Percentiles rank a stretch among this genome's conserved stretches.
Evolutionary conservation across 495 filamentous ascomycete species (phyloP).

Genomic region (Tetracladium setigerum): DNA sequence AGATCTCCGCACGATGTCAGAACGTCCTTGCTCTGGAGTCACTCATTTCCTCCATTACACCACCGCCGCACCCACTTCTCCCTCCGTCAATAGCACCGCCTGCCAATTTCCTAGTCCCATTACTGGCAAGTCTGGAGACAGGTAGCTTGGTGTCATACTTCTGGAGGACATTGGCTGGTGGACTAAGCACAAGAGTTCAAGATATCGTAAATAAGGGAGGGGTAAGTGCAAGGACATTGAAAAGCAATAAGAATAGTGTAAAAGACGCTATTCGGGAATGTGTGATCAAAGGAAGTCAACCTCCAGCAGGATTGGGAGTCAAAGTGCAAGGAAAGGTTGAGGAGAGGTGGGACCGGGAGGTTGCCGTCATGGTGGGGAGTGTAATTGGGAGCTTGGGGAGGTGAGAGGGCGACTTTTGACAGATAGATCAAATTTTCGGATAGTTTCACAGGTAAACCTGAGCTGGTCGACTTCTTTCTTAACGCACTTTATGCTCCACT

Average conservation of each 20-base stretch:
- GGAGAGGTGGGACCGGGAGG: conserved; percentile 76
- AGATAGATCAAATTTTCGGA: no score
- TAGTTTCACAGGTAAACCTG: no score
- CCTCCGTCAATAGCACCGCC: conserved; percentile 21
- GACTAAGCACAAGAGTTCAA: conserved; percentile 66
- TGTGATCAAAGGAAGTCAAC: conserved; percentile 64
- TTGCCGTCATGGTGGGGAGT: conserved; percentile 88
- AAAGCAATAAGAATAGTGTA: conserved; percentile 65
- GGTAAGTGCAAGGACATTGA: conserved; percentile 71
- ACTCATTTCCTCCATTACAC: conserved; percentile 59
- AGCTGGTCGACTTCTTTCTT: no score
- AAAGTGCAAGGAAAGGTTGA: conserved; percentile 32
- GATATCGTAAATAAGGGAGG: conserved; percentile 79
- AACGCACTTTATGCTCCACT: no score
- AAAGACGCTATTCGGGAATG: conserved; percentile 73
- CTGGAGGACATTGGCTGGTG: conserved; percentile 79
- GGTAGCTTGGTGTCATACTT: conserved; percentile 82
- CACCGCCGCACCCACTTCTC: conserved; percentile 58
- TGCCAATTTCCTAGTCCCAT: conserved; percentile 59
- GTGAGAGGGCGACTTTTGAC: conserved; percentile 4
- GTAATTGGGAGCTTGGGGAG: conserved; percentile 36
- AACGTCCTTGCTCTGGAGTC: conserved; percentile 82
- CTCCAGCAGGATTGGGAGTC: conserved; percentile 33
- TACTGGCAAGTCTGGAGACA: conserved; percentile 78
- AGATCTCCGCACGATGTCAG: conserved; percentile 79